Evolutionary conservation across 768 basidiomycete genomes (phyloP).

Genomic region (Panaeolus papilionaceus): DNA sequence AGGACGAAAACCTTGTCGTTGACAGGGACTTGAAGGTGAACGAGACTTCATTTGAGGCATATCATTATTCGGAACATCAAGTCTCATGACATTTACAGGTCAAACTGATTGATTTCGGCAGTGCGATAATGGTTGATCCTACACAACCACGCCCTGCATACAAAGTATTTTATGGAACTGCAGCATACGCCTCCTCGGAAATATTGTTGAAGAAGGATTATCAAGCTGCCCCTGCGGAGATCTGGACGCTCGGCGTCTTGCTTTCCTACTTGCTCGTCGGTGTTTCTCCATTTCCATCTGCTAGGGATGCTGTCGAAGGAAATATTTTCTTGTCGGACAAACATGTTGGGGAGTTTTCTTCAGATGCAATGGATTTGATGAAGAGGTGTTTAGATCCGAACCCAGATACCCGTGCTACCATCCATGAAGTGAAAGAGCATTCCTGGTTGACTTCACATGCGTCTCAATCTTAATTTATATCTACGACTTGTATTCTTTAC

Average conservation of each 20-base stretch:
- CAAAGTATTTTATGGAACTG: slow-evolving; percentile 88
- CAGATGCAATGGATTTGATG: slow-evolving; percentile 66
- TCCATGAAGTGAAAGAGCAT: slow-evolving; percentile 81
- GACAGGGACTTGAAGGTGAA: slow-evolving; percentile 72
- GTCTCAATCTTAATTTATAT: slow-evolving; percentile 16
- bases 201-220: slow-evolving; percentile 89
- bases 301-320: slow-evolving; percentile 77
- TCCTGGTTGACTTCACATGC: slow-evolving; percentile 64
- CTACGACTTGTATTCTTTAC: slow-evolving; percentile 16
- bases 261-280: slow-evolving; percentile 95
- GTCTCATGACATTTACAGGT: slow-evolving; percentile 54
- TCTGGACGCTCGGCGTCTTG: slow-evolving; percentile 96
- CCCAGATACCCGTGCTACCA: slow-evolving; percentile 79
- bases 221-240: slow-evolving; percentile 92
- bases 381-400: slow-evolving; percentile 84
- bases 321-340: slow-evolving; percentile 58
- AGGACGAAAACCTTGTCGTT: slow-evolving; percentile 93
- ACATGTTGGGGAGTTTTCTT: slow-evolving; percentile 45
- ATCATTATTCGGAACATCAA: neutral
- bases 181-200: slow-evolving; percentile 95
- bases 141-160: slow-evolving; percentile 68
- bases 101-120: slow-evolving; percentile 96
- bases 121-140: slow-evolving; percentile 79
- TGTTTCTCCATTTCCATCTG: slow-evolving; percentile 90
- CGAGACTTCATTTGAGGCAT: neutral